A percentile compares a stretch with the other conserved stretches of the same genome.
Evolutionary conservation across 2,329 filamentous ascomycete species (phyloP).

Genomic region (Pleurostoma richardsiae): DNA sequence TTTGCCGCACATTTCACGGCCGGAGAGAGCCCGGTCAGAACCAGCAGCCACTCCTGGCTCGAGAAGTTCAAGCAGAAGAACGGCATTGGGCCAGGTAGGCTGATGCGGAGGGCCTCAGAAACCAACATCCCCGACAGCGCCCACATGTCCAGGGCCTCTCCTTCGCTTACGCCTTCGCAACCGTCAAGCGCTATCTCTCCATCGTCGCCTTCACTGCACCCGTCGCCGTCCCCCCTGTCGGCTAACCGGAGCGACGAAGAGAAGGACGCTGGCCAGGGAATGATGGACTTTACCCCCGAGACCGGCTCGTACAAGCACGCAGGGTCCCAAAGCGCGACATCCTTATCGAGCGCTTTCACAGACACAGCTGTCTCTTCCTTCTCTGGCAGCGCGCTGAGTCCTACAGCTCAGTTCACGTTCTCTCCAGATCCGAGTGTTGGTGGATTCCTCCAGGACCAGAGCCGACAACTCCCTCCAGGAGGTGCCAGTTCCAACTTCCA

Average conservation of each 20-base stretch:
- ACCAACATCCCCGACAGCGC: conserved; percentile 68
- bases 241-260: conserved; percentile 67
- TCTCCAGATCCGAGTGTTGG: conserved; percentile 68
- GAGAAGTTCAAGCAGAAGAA: conserved; percentile 96
- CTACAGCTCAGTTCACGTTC: conserved; percentile 69
- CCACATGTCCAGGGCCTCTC: conserved; percentile 49
- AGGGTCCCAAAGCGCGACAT: conserved; percentile 63
- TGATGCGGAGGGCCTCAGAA: conserved; percentile 55
- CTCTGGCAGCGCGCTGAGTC: conserved; percentile 67
- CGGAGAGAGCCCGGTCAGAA: conserved; percentile 66
- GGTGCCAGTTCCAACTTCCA: conserved; percentile 50
- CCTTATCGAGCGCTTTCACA: conserved; percentile 62
- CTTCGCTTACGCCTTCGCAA: conserved; percentile 50
- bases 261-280: conserved; percentile 44
- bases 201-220: conserved; percentile 61
- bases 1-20: conserved; percentile 69
- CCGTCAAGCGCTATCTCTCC: conserved; percentile 67
- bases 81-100: conserved; percentile 42
- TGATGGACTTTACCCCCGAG: conserved; percentile 53
- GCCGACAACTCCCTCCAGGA: conserved; percentile 23
- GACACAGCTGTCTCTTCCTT: conserved; percentile 62
- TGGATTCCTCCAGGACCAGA: conserved; percentile 49
- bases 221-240: conserved; percentile 66
- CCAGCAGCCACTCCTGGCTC: conserved; percentile 73
- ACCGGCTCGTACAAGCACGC: conserved; percentile 49